phyloP scores from a whole-genome alignment of 2,329 filamentous ascomycete species.

The Talaromyces islandicus region DNA sequence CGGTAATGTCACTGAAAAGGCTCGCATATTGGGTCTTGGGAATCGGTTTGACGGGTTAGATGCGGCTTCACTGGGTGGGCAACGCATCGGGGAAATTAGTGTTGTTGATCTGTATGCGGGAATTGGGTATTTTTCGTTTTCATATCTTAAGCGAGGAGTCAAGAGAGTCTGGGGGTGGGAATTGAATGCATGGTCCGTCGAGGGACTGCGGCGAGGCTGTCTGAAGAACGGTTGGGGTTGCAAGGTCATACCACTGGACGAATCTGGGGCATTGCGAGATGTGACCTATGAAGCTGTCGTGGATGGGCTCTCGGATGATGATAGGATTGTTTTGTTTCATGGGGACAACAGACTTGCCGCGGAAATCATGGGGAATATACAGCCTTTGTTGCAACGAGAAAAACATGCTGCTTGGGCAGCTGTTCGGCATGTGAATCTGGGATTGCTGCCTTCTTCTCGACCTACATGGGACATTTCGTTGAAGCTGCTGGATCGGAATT shows the following conservation, averaged over 20 bases:
- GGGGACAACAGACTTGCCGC: constrained; percentile 60
- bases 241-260: constrained; percentile 43
- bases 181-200: constrained; percentile 80
- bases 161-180: constrained; percentile 76
- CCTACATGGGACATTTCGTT: constrained; percentile 47
- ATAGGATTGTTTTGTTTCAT: constrained; percentile 60
- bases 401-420: constrained; percentile 25
- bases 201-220: constrained; percentile 74
- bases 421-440: constrained; percentile 55
- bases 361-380: constrained; percentile 30
- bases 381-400: constrained; percentile 18
- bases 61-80: constrained; percentile 18
- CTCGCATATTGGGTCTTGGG: constrained; percentile 56
- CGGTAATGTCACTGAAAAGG: constrained; percentile 86
- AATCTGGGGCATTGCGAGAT: constrained; percentile 30
- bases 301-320: constrained; percentile 31
- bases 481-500: constrained; percentile 36
- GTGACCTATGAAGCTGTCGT: constrained; percentile 17
- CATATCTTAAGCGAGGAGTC: constrained; percentile 67
- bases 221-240: constrained; percentile 61
- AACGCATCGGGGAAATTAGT: constrained; percentile 23
- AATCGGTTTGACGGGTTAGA: constrained; percentile 28
- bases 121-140: constrained; percentile 90
- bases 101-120: constrained; percentile 81
- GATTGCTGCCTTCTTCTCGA: constrained; percentile 49